Conservation (phyloP, 2,329 filamentous ascomycete species). For the Nemania sp. region DNA sequence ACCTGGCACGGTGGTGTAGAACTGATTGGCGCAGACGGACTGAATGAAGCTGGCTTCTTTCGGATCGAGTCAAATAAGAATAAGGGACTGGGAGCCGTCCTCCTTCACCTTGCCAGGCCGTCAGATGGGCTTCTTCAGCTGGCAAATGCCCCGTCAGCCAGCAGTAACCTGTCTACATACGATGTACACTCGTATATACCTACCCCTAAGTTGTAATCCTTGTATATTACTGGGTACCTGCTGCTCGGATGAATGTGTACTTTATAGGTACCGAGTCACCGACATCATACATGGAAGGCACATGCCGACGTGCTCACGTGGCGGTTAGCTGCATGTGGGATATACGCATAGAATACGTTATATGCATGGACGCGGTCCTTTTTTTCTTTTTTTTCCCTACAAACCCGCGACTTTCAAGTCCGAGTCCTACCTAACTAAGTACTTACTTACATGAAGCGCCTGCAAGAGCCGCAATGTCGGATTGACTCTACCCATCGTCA, state of each 20-base stretch:
- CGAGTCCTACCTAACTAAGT: too few species aligned
- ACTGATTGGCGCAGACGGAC: slow-evolving; percentile 22
- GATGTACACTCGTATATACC: too few species aligned
- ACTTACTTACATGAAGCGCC: too few species aligned
- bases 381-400: too few species aligned
- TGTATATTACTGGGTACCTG: too few species aligned
- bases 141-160: slow-evolving; percentile 6
- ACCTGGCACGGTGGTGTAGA: neutral
- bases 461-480: slow-evolving; percentile 32
- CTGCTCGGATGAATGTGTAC: too few species aligned
- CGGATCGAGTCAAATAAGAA: neutral
- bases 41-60: slow-evolving; percentile 15
- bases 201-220: too few species aligned
- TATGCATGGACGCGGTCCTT: neutral
- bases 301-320: neutral
- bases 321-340: slow-evolving; percentile 15
- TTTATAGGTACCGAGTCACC: too few species aligned
- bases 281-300: too few species aligned
- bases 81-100: slow-evolving; percentile 17
- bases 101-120: slow-evolving; percentile 10
- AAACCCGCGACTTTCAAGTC: slow-evolving; percentile 18
- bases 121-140: slow-evolving; percentile 12
- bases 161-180: too few species aligned
- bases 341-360: neutral
- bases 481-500: slow-evolving; percentile 1